Evolutionary conservation across 192 early-diverging fungal genomes (phyloP).

Genomic region (Coemansia sp.): DNA sequence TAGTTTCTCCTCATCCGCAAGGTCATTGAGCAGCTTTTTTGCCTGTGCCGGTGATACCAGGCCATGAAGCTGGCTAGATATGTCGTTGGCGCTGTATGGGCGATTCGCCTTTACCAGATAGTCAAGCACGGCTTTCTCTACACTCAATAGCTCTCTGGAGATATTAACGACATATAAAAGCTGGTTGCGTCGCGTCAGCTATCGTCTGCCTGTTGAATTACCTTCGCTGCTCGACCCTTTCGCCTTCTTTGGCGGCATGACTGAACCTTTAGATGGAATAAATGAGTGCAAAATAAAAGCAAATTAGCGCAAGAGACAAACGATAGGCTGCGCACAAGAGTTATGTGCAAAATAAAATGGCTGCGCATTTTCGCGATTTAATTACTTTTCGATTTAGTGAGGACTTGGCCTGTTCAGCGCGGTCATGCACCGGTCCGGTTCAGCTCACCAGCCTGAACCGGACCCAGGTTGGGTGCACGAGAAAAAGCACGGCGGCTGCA

Average conservation of each 20-base stretch:
- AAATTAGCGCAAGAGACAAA: neutral
- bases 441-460: too few relatives aligned
- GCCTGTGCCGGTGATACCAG: conserved; percentile 40
- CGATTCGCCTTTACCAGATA: conserved; percentile 44
- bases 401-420: too few relatives aligned
- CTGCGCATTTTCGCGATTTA: conserved; percentile 22
- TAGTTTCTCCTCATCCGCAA: conserved; percentile 38
- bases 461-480: neutral
- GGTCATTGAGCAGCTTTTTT: conserved; percentile 47
- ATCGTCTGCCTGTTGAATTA: conserved; percentile 1
- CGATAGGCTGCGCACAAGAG: neutral
- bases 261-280: conserved; percentile 3
- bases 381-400: neutral
- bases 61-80: conserved; percentile 54
- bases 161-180: neutral
- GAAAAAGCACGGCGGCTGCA: neutral
- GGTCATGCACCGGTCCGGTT: too few relatives aligned
- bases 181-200: neutral
- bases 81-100: conserved; percentile 53
- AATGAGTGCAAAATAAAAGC: neutral
- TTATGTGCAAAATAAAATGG: neutral
- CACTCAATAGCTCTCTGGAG: neutral
- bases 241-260: conserved; percentile 46
- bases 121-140: conserved; percentile 38
- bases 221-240: conserved; percentile 36